A percentile compares a stretch with the other conserved stretches of the same genome.
Evolutionary conservation across 148 eudicot species (phyloP).

Genomic region (Silene uniflora): DNA sequence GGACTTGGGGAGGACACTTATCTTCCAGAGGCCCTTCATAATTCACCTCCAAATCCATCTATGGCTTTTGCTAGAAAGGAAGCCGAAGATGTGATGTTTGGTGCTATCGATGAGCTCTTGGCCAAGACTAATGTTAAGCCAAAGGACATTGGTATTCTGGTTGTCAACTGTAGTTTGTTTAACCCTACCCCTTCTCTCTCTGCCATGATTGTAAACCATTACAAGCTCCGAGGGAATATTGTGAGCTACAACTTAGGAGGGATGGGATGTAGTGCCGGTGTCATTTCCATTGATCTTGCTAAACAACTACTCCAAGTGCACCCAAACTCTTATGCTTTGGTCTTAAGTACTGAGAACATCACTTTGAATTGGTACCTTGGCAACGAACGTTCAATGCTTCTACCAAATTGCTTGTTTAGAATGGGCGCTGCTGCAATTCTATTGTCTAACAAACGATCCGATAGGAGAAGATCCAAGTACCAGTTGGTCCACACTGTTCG

Average conservation of each 20-base stretch:
- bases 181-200: conserved; percentile 21
- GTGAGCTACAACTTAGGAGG: conserved; percentile 22
- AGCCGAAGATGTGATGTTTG: conserved; percentile 17
- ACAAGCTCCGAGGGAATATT: conserved; percentile 22
- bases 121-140: conserved; percentile 17
- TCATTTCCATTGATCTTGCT: conserved; percentile 19
- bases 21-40: conserved; percentile 11
- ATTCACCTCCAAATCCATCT: conserved; percentile 11
- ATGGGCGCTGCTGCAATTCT: too few species aligned
- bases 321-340: conserved; percentile 19
- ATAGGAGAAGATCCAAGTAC: too few species aligned
- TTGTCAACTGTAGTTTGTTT: conserved; percentile 23
- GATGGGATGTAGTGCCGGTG: conserved; percentile 24
- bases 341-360: conserved; percentile 15
- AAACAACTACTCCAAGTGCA: conserved; percentile 19
- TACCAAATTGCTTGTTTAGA: too few species aligned
- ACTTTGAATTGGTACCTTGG: conserved; percentile 20
- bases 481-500: too few species aligned
- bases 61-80: conserved; percentile 21
- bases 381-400: too few species aligned
- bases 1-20: conserved; percentile 24
- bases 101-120: conserved; percentile 21
- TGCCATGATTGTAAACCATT: conserved; percentile 20
- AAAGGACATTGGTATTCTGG: conserved; percentile 19
- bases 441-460: too few species aligned